phyloP scores from a whole-genome alignment of 768 basidiomycete species.

The Tubosaeta brunneosetosa region DNA sequence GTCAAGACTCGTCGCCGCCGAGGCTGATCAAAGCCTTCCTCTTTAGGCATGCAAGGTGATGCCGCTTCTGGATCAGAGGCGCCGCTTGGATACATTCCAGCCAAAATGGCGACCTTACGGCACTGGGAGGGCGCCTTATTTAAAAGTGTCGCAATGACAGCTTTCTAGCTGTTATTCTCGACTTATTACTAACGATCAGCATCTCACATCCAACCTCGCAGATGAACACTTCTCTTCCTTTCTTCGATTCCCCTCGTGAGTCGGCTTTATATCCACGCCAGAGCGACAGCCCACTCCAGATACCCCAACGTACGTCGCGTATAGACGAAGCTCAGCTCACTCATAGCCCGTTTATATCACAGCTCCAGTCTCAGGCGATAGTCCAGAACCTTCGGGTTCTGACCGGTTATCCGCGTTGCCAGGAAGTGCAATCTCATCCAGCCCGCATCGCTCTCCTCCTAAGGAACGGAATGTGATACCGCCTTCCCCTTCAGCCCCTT shows the following conservation, averaged over 20 bases:
- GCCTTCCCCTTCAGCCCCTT: constrained; percentile 39
- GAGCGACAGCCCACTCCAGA: background rate
- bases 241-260: constrained; percentile 18
- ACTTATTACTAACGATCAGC: constrained; percentile 10
- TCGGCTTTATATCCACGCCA: constrained; percentile 4
- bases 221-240: constrained; percentile 15
- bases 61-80: too few species aligned
- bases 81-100: background rate
- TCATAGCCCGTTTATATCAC: background rate
- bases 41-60: constrained; percentile 19
- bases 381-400: constrained; percentile 36
- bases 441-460: constrained; percentile 33
- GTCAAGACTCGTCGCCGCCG: too few species aligned
- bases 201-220: constrained; percentile 1
- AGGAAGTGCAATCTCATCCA: constrained; percentile 31
- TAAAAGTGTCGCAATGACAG: constrained; percentile 7
- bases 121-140: constrained; percentile 14
- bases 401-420: constrained; percentile 44
- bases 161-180: background rate
- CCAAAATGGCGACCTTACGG: constrained; percentile 15
- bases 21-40: constrained; percentile 15
- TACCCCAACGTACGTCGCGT: constrained; percentile 10
- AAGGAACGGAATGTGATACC: constrained; percentile 34
- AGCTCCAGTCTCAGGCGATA: constrained; percentile 10
- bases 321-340: background rate